These are phyloP conservation scores for Carpinus fangiana DNA, from an alignment of 306 rosid genomes.

Conservation along the genomic window DNA sequence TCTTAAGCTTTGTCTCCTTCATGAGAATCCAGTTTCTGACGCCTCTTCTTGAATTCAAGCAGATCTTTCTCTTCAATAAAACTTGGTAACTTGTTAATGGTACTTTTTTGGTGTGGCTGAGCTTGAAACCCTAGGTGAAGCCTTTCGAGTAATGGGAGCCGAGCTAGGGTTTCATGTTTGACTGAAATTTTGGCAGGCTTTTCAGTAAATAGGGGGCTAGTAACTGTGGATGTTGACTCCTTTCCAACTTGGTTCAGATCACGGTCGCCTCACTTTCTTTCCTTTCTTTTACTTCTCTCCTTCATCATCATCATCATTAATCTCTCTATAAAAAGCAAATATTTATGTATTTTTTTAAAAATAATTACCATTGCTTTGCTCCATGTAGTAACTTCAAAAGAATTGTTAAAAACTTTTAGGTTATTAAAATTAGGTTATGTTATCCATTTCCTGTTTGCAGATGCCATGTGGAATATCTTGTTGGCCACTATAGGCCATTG, in stretches of 20 bases:
- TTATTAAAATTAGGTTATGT: not conserved
- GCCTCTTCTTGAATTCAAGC: not conserved
- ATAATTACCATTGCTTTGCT: not conserved
- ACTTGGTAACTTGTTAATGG: not conserved
- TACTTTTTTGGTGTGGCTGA: not conserved
- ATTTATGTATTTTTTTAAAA: not conserved
- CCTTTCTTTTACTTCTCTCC: slow-evolving; percentile 9
- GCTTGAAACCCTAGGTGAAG: slow-evolving; percentile 41
- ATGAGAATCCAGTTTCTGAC: not conserved
- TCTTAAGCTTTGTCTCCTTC: not conserved
- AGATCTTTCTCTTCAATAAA: not conserved
- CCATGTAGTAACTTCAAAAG: not conserved
- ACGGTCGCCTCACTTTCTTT: slow-evolving; percentile 39
- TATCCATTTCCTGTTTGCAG: slow-evolving; percentile 27
- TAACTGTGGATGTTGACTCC: slow-evolving; percentile 64
- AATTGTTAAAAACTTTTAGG: not conserved
- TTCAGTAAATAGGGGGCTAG: slow-evolving; percentile 36
- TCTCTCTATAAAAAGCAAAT: slow-evolving; percentile 19
- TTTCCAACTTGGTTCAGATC: slow-evolving; percentile 37
- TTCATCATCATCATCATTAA: slow-evolving; percentile 24
- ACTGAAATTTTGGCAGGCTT: slow-evolving; percentile 48
- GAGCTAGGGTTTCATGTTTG: slow-evolving; percentile 49
- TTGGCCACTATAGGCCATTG: slow-evolving; percentile 50
- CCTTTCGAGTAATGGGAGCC: slow-evolving; percentile 14
- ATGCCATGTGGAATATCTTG: slow-evolving; percentile 48